Evolutionary conservation across 2,329 filamentous ascomycete species (phyloP).

Genomic region (Ilyonectria robusta): DNA sequence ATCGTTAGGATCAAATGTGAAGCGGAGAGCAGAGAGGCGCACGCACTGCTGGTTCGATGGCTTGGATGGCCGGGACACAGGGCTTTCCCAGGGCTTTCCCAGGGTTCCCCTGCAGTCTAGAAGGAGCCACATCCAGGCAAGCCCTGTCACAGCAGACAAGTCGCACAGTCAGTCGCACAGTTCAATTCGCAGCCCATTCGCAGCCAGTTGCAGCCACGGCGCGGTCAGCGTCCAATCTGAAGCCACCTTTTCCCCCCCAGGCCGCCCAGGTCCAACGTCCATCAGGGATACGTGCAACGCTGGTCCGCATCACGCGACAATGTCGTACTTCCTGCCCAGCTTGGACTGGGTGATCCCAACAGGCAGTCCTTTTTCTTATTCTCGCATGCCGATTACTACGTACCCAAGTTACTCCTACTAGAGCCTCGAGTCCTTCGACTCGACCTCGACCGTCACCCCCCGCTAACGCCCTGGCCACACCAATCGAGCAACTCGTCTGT

Average conservation of each 20-base stretch:
- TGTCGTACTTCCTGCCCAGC: slow-evolving; percentile 33
- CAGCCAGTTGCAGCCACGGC: not conserved
- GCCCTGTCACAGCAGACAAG: slow-evolving; percentile 5
- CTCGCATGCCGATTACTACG: slow-evolving; percentile 9
- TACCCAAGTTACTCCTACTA: no score
- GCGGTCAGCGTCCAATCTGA: slow-evolving; percentile 37
- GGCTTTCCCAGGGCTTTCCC: slow-evolving; percentile 1
- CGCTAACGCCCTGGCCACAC: slow-evolving; percentile 22
- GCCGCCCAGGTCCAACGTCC: slow-evolving; percentile 28
- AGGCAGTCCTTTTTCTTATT: slow-evolving; percentile 32
- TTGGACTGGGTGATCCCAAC: slow-evolving; percentile 38
- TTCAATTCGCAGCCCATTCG: not conserved
- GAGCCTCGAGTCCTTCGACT: slow-evolving; percentile 1
- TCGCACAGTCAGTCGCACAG: not conserved
- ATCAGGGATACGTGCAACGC: slow-evolving; percentile 38
- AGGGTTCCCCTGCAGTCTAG: slow-evolving; percentile 6
- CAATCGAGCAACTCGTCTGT: slow-evolving; percentile 38
- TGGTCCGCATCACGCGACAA: slow-evolving; percentile 45
- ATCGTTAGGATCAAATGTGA: slow-evolving; percentile 14
- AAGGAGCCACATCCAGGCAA: slow-evolving; percentile 20
- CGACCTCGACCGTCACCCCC: slow-evolving; percentile 15
- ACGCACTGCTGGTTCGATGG: slow-evolving; percentile 36
- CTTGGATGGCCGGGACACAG: slow-evolving; percentile 29
- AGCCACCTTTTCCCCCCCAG: slow-evolving; percentile 32
- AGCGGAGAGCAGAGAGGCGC: slow-evolving; percentile 13